These are phyloP conservation scores for Pulveroboletus ravenelii DNA, from an alignment of 768 basidiomycete genomes.

Conservation along the genomic window DNA sequence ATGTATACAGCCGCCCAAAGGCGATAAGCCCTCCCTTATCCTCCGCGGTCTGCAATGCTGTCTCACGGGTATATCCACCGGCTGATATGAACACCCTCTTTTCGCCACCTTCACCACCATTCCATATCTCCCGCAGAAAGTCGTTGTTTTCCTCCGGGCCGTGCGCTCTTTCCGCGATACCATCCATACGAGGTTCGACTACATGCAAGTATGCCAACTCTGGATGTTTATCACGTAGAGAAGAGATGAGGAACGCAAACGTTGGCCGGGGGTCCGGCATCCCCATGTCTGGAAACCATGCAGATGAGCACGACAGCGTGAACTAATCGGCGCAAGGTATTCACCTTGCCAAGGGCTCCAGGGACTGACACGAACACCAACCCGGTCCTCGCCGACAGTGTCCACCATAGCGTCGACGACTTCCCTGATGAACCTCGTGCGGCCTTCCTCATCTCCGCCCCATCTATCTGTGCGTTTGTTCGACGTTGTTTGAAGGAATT, in stretches of 20 bases:
- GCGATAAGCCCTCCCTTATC: constrained; percentile 19
- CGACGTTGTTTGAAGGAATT: constrained; percentile 55
- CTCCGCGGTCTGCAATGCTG: constrained; percentile 36
- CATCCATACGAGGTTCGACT: constrained; percentile 36
- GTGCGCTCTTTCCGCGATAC: not conserved
- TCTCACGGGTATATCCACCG: constrained; percentile 41
- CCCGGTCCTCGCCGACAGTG: constrained; percentile 50
- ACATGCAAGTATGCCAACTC: constrained; percentile 50
- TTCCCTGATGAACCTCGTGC: constrained; percentile 53
- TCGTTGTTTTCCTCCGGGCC: constrained; percentile 21
- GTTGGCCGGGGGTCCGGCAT: constrained; percentile 53
- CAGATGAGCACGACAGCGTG: not conserved
- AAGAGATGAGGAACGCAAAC: constrained; percentile 45
- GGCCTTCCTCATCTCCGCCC: constrained; percentile 61
- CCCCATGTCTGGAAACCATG: constrained; percentile 39
- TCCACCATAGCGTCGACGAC: constrained; percentile 47
- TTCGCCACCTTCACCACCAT: constrained; percentile 19
- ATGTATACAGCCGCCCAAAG: constrained; percentile 35
- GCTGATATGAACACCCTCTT: constrained; percentile 36
- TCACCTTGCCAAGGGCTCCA: constrained; percentile 43
- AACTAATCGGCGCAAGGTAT: not conserved
- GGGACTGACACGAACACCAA: constrained; percentile 54
- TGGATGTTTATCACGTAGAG: constrained; percentile 31
- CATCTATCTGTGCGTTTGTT: constrained; percentile 62
- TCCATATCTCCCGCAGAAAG: constrained; percentile 45